phyloP scores from a whole-genome alignment of 257 asterid genomes.

The Jasminum sambac region DNA sequence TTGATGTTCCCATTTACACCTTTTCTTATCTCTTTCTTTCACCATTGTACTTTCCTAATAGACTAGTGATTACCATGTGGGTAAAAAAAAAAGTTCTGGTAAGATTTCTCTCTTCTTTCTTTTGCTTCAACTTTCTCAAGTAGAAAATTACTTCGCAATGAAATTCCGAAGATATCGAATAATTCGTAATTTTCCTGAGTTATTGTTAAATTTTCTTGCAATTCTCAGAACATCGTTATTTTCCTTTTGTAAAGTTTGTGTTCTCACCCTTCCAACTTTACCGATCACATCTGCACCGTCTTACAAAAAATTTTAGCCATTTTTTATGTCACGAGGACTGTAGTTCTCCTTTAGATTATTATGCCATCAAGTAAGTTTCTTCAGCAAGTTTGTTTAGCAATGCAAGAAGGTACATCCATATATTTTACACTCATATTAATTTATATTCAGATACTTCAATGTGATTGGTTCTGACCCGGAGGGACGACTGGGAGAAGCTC shows the following conservation, averaged over 20 bases:
- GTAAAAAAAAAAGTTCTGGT: too few species aligned
- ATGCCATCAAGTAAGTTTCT: not conserved
- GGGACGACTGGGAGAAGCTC: constrained; percentile 97
- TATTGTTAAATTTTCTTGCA: not conserved
- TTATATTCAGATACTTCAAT: constrained; percentile 72
- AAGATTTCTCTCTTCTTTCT: too few species aligned
- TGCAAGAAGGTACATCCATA: not conserved
- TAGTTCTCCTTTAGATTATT: not conserved
- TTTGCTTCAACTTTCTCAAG: too few species aligned
- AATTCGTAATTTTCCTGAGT: too few species aligned
- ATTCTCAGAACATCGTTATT: not conserved
- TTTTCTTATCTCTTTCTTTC: too few species aligned
- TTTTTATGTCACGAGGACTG: not conserved
- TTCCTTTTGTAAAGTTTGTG: not conserved
- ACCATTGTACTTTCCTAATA: too few species aligned
- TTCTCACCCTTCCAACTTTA: not conserved
- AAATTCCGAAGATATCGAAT: too few species aligned
- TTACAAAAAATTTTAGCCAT: not conserved
- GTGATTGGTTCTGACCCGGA: constrained; percentile 94
- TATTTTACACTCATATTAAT: not conserved
- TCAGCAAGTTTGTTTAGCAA: not conserved
- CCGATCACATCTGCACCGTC: not conserved
- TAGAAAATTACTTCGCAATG: too few species aligned
- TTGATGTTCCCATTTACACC: too few species aligned
- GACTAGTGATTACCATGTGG: too few species aligned